phyloP scores from a whole-genome alignment of 345 rosid species.

The Pseudoturritis turrita region DNA sequence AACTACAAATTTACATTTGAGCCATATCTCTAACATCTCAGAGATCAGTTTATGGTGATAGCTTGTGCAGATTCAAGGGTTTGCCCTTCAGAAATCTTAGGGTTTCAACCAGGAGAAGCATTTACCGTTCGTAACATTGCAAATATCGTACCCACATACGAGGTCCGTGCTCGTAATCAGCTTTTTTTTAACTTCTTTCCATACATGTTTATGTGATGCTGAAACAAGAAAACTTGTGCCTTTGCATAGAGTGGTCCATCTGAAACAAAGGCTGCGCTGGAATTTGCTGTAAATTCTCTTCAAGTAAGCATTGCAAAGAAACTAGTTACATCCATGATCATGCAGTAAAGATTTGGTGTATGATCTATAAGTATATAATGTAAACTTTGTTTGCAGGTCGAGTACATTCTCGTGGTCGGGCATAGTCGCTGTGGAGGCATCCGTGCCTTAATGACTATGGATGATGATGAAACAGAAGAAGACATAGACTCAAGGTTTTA shows the following conservation, averaged over 20 bases:
- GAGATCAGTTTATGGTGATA: slow-evolving; percentile 74
- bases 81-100: slow-evolving; percentile 76
- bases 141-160: slow-evolving; percentile 70
- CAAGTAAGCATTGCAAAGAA: slow-evolving; percentile 40
- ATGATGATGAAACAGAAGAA: slow-evolving; percentile 35
- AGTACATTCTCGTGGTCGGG: slow-evolving; percentile 71
- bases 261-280: slow-evolving; percentile 85
- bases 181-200: not conserved
- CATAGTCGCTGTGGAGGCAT: slow-evolving; percentile 94
- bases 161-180: slow-evolving; percentile 37
- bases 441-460: slow-evolving; percentile 83
- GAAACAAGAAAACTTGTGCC: slow-evolving; percentile 1
- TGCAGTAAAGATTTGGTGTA: not conserved
- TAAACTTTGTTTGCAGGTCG: slow-evolving; percentile 50
- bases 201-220: not conserved
- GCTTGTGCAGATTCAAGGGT: slow-evolving; percentile 94
- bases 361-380: not conserved
- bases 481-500: slow-evolving; percentile 58
- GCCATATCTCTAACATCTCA: slow-evolving; percentile 26
- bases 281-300: slow-evolving; percentile 76
- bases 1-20: not conserved
- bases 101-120: slow-evolving; percentile 92
- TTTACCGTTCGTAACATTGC: slow-evolving; percentile 78
- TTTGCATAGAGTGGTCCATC: slow-evolving; percentile 67
- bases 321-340: not conserved